Base-by-base conservation (phyloP, 805 yeast species). In the Metschnikowia bowlesiae region DNA sequence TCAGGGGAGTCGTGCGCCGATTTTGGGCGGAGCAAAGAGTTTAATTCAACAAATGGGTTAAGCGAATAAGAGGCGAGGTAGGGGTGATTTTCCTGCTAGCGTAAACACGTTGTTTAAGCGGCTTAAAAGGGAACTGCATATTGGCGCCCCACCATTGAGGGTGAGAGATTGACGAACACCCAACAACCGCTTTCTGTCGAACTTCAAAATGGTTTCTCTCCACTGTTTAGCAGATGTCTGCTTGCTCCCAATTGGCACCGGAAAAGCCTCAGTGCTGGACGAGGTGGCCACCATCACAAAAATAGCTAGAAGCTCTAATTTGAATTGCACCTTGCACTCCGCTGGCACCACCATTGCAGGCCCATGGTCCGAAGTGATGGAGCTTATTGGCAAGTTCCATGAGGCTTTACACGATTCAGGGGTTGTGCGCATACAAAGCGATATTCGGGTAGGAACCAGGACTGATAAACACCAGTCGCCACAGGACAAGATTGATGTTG, bases 321-420 rank as follows among this genome's bases (percentile, higher is more conserved):
- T 89, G 48, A 75, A 82, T 45, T 82, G 85, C 54, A 82, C 87
- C 1, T 71, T 89, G 52, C 97, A 89, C 67, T 85, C 95, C 58
- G 97, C 97, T 2, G 97, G 97, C 3, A 89, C 96, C 6, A 89
- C 96, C 1, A 83, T 86, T 58, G 86, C 87, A 60, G 97, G 97
- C 1, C 90, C 89, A n/a, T 90, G 96, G 96, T 82, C 83, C 60
- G 90, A 86, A 49, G 96, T 90, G 1, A 85, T 83, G 82, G 80
- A 75, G 33, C 68, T 88, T 47, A 85, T 89, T 59, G 96, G 96
- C 7, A 78, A 80, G 57, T 70, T 89, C 59, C 97, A 89, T 62
- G 83, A 84, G 61, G 72, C 73, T 41, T 78, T 87, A 47, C 97
- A 89, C 61, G 56, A 58, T 8, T 74, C 75, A 4, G 96, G 95